Evolutionary conservation across 2,329 filamentous ascomycete genomes (phyloP), one percentile per base, ranked within the genome.

Genomic region (Aspergillus spinulosporus): DNA sequence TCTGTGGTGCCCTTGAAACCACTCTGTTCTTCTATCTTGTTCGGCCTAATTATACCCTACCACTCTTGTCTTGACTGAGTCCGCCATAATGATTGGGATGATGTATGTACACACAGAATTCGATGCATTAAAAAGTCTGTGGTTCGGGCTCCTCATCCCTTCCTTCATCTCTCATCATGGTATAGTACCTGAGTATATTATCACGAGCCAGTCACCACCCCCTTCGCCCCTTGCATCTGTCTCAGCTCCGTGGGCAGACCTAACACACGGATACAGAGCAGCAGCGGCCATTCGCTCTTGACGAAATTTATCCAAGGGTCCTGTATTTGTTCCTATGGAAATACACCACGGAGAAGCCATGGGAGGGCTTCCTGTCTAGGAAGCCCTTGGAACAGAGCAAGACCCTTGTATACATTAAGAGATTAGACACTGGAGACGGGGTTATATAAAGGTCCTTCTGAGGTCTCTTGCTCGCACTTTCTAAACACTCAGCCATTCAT

Each of bases 1-100:
- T 51, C 28, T 45, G 12, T 52, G 31, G 4, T 44, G 32, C 34
- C n/a, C 44, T 52, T 47, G 11, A 26, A 39, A 6, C 67, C 60
- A 50, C 21, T 21, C 21, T 21, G 58, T 56, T 9, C 5, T 26
- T 42, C 34, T 7, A n/a, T 39, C 9, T 14, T 37, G 9, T 12
- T 11, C n/a, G 34, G 11, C 34, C n/a, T 9, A 37, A 61, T 62
- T 61, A 47, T 32, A 36, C 14, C 47, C 31, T 48, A 12, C 14
- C 31, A 49, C 60, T 59, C 6, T 39, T 34, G 49, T 59, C 4
- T 26, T 34, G 49, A 52, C 15, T 52, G 15, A 52, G 44, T 11
- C 42, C 40, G 15, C 39, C 9, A 11, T 12, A 12, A 37, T 37
- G 9, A 37, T 34, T 39, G 47, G 47, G 42, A 52, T 37, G 42